Percentiles rank a stretch among this genome's conserved stretches.
Conservation (phyloP, 2,329 filamentous ascomycete genomes). For the Fusarium sp. region DNA sequence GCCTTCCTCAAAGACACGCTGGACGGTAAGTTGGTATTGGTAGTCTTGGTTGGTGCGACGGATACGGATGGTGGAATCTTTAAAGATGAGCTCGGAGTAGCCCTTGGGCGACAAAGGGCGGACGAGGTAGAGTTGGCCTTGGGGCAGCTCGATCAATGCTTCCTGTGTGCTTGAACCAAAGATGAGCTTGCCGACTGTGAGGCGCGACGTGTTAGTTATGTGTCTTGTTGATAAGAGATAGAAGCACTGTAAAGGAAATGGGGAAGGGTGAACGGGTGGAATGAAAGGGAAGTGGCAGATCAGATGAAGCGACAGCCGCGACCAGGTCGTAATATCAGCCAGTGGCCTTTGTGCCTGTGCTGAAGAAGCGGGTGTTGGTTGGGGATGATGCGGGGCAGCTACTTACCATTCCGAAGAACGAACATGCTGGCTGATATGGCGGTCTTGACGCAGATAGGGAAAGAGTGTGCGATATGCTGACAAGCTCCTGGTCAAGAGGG, state of each 20-base stretch:
- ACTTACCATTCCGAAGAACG: constrained; percentile 55
- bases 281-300: constrained; percentile 1
- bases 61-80: constrained; percentile 92
- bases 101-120: constrained; percentile 95
- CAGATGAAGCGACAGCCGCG: constrained; percentile 12
- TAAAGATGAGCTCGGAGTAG: constrained; percentile 99
- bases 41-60: constrained; percentile 94
- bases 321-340: neutral
- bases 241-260: neutral
- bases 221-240: constrained; percentile 2
- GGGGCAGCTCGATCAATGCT: constrained; percentile 91
- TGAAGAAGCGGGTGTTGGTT: constrained; percentile 20
- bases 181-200: constrained; percentile 86
- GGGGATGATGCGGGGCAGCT: constrained; percentile 37
- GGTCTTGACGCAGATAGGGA: constrained; percentile 15
- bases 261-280: neutral
- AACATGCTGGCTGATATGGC: constrained; percentile 49
- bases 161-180: constrained; percentile 91
- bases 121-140: constrained; percentile 97
- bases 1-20: constrained; percentile 96
- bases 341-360: constrained; percentile 14
- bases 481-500: constrained; percentile 6
- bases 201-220: constrained; percentile 23
- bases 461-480: constrained; percentile 5
- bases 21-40: constrained; percentile 96